A percentile compares a stretch with the other conserved stretches of the same genome.
Conservation (phyloP, 2,329 filamentous ascomycete species). For the Fusarium musae region DNA sequence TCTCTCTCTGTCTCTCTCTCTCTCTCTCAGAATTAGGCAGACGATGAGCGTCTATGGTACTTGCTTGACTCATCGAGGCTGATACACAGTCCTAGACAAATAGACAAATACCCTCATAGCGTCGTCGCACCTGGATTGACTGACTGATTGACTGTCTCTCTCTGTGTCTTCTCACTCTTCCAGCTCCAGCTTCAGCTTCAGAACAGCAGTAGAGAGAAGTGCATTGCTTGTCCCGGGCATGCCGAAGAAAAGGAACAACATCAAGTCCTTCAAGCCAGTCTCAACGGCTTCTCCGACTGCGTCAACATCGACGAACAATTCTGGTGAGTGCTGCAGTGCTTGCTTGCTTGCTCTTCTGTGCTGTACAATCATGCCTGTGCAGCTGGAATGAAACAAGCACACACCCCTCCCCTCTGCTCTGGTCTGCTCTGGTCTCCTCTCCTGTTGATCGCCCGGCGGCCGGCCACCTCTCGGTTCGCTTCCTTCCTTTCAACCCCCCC, state of each 20-base stretch:
- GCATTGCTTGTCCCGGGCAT: constrained; percentile 53
- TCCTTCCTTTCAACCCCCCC: constrained; percentile 37
- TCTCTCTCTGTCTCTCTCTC: not conserved
- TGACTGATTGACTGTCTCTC: not conserved
- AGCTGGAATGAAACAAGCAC: constrained; percentile 18
- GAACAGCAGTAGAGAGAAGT: not conserved
- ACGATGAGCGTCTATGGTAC: not conserved
- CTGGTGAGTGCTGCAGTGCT: constrained; percentile 41
- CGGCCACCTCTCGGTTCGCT: constrained; percentile 42
- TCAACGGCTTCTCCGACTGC: constrained; percentile 61
- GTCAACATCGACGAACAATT: constrained; percentile 38
- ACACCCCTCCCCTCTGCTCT: constrained; percentile 22
- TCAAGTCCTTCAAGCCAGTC: constrained; percentile 67
- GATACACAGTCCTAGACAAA: constrained; percentile 31
- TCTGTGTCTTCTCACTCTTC: constrained; percentile 12
- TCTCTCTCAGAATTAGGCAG: not conserved
- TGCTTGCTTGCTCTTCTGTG: not conserved
- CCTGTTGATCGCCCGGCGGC: constrained; percentile 21
- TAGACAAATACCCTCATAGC: constrained; percentile 31
- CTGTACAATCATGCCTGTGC: not conserved
- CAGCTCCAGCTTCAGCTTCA: constrained; percentile 6
- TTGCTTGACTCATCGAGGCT: constrained; percentile 37
- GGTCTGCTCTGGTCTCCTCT: not conserved
- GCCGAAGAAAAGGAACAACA: constrained; percentile 71
- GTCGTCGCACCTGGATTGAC: constrained; percentile 23